Conservation (phyloP, 2,329 filamentous ascomycete genomes). For the Chaetomium strumarium region DNA sequence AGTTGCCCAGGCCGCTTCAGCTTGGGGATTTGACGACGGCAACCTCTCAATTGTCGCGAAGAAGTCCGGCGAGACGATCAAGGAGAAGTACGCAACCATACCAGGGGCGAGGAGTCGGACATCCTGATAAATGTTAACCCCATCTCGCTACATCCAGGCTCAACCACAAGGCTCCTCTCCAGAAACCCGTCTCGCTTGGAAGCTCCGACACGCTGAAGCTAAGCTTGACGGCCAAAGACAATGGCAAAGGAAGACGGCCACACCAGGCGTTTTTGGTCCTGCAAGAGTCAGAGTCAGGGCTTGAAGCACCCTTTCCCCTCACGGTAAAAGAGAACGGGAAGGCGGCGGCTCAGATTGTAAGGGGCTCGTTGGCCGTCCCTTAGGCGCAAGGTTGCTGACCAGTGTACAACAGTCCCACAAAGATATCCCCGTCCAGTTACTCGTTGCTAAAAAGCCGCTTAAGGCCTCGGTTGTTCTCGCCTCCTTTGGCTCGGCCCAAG, state of each 20-base stretch:
- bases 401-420: constrained; percentile 62
- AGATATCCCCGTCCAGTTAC: constrained; percentile 80
- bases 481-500: constrained; percentile 71
- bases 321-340: constrained; percentile 83
- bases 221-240: constrained; percentile 72
- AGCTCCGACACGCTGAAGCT: constrained; percentile 73
- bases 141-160: constrained; percentile 42
- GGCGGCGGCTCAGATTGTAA: constrained; percentile 75
- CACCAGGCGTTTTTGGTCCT: constrained; percentile 92
- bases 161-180: constrained; percentile 51
- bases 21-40: constrained; percentile 71
- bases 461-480: constrained; percentile 77
- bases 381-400: constrained; percentile 1
- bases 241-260: constrained; percentile 70
- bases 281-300: constrained; percentile 63
- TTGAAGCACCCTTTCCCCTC: constrained; percentile 84
- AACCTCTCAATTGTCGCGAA: constrained; percentile 61
- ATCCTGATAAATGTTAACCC: not conserved
- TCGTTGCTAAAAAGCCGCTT: constrained; percentile 61
- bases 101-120: not conserved
- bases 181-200: constrained; percentile 59
- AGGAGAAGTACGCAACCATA: constrained; percentile 56
- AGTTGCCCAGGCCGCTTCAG: constrained; percentile 47
- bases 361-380: constrained; percentile 27
- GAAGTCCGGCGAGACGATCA: constrained; percentile 53